These are phyloP conservation scores for Pseudisothecium myosuroides DNA, from an alignment of 225 moss, liverwort and hornwort species.

Conservation along the genomic window DNA sequence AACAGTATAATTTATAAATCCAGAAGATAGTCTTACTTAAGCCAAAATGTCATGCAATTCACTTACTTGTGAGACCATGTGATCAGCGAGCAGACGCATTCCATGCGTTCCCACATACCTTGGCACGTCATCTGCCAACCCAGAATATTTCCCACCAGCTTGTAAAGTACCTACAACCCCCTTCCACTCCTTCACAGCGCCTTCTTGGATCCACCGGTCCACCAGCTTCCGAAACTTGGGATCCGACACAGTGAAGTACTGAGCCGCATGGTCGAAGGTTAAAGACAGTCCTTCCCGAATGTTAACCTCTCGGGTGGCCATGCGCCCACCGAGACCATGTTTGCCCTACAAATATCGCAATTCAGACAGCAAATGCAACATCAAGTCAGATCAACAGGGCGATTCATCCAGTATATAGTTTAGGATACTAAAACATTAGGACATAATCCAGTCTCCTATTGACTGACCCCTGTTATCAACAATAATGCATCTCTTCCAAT, in stretches of 20 bases:
- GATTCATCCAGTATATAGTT: neutral
- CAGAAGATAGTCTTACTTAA: neutral
- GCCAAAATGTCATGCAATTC: neutral
- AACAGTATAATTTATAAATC: neutral
- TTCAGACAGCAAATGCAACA: neutral
- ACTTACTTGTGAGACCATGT: constrained; percentile 82
- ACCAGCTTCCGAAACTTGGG: constrained; percentile 75
- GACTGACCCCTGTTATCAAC: neutral
- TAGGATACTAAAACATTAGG: neutral
- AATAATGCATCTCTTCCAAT: neutral
- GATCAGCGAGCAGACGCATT: constrained; percentile 86
- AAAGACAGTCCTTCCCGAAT: constrained; percentile 44
- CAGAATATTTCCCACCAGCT: constrained; percentile 65
- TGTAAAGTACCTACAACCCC: constrained; percentile 64
- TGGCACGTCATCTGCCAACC: constrained; percentile 42
- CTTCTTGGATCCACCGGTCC: constrained; percentile 61
- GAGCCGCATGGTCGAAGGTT: constrained; percentile 92
- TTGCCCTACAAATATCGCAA: constrained; percentile 45
- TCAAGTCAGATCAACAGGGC: neutral
- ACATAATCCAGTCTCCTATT: neutral
- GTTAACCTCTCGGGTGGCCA: constrained; percentile 65
- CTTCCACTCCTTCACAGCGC: constrained; percentile 79
- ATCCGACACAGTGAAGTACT: constrained; percentile 89
- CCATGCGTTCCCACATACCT: constrained; percentile 84
- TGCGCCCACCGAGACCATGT: constrained; percentile 90